A percentile compares a stretch with the other conserved stretches of the same genome.
Conservation (phyloP, 176 grass and related monocot species). For the sorghum (Sorghum bicolor) region Sorghum_bicolor_NCBIv3 NC_012870.2:71079001-71079500, state of each 20-base stretch:
- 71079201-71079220: neutral
- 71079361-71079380: constrained; percentile 33
- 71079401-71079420: constrained; percentile 40
- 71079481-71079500: neutral
- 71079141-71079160: constrained; percentile 9
- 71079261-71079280: constrained; percentile 34
- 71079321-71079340: constrained; percentile 16
- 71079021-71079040: constrained; percentile 28
- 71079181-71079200: neutral
- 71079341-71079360: constrained; percentile 29
- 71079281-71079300: constrained; percentile 35
- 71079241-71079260: constrained; percentile 23
- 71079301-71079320: constrained; percentile 27
- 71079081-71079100: constrained; percentile 11
- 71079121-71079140: constrained; percentile 26
- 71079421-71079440: neutral
- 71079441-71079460: neutral
- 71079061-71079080: constrained; percentile 5
- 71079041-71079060: constrained; percentile 35
- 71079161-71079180: constrained; percentile 19
- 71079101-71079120: constrained; percentile 18
- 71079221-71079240: neutral
- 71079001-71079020: constrained; percentile 15
- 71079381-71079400: constrained; percentile 37
- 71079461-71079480: neutral